These are phyloP conservation scores for Mycena venus DNA, from an alignment of 768 basidiomycete genomes.

Conservation along the genomic window DNA sequence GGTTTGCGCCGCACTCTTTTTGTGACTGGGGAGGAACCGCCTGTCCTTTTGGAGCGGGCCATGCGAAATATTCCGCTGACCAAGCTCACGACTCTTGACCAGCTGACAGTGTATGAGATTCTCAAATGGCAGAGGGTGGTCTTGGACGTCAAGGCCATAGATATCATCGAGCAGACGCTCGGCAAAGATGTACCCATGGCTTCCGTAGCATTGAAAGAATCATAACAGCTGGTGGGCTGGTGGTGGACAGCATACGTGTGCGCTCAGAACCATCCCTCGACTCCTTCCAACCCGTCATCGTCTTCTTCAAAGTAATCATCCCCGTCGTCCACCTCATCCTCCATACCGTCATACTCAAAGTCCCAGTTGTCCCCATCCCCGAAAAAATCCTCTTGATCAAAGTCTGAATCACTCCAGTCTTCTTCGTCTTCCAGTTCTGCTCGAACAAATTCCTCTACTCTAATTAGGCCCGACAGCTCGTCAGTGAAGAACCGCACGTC, in stretches of 20 bases:
- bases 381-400: slow-evolving; percentile 11
- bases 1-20: slow-evolving; percentile 84
- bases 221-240: not conserved
- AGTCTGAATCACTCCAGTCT: slow-evolving; percentile 5
- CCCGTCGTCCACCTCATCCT: slow-evolving; percentile 33
- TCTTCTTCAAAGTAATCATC: slow-evolving; percentile 10
- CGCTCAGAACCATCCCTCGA: not conserved
- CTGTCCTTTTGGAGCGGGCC: slow-evolving; percentile 69
- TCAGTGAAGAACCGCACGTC: slow-evolving; percentile 16
- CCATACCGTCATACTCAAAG: slow-evolving; percentile 28
- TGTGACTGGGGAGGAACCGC: slow-evolving; percentile 74
- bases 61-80: slow-evolving; percentile 81
- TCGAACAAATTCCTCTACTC: slow-evolving; percentile 3
- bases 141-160: slow-evolving; percentile 87
- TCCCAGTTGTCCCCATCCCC: slow-evolving; percentile 31
- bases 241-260: not conserved
- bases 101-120: slow-evolving; percentile 85
- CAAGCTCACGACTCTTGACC: slow-evolving; percentile 71
- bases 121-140: slow-evolving; percentile 88
- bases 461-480: slow-evolving; percentile 6
- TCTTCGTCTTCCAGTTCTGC: slow-evolving; percentile 12
- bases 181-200: slow-evolving; percentile 58
- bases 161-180: slow-evolving; percentile 77
- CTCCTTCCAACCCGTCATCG: slow-evolving; percentile 13
- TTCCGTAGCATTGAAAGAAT: slow-evolving; percentile 14